Conservation (phyloP, 208 protist species). For the Wallacemonas sp. region DNA sequence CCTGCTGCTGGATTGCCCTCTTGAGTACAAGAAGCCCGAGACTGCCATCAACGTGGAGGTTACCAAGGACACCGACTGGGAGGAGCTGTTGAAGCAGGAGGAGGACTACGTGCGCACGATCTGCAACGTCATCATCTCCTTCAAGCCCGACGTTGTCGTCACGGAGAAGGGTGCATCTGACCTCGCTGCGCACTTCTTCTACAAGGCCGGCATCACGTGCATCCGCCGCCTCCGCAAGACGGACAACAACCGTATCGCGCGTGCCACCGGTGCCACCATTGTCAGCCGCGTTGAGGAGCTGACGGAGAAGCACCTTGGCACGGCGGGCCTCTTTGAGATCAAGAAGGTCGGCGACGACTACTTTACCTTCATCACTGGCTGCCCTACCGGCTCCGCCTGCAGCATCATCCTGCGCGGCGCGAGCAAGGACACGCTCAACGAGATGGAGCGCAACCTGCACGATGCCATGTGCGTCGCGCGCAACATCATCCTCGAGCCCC, state of each 20-base stretch:
- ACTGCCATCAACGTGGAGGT: conserved; percentile 98
- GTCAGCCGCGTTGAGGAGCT: conserved; percentile 97
- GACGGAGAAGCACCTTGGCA: conserved; percentile 98
- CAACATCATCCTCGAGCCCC: conserved; percentile 98
- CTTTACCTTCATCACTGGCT: conserved; percentile 99
- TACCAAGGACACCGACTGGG: conserved; percentile 97
- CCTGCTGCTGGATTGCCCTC: conserved; percentile 97
- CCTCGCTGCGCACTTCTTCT: conserved; percentile 98
- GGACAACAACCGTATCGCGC: conserved; percentile 99
- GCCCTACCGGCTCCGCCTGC: conserved; percentile 98
- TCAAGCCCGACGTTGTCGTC: conserved; percentile 99
- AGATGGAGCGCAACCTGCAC: conserved; percentile 98
- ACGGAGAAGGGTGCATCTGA: conserved; percentile 99
- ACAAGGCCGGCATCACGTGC: conserved; percentile 97
- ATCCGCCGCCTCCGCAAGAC: conserved; percentile 99
- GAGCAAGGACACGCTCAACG: conserved; percentile 99
- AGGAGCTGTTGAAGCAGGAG: conserved; percentile 97
- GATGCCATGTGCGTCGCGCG: conserved; percentile 99
- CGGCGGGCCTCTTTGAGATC: conserved; percentile 98
- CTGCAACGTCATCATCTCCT: conserved; percentile 97
- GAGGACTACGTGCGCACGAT: conserved; percentile 98
- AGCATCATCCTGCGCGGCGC: conserved; percentile 99
- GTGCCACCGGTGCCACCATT: conserved; percentile 98
- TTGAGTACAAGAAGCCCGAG: conserved; percentile 99
- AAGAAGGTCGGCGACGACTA: conserved; percentile 99